Conservation (phyloP, 768 basidiomycete genomes). For the Tricholomella constricta region DNA sequence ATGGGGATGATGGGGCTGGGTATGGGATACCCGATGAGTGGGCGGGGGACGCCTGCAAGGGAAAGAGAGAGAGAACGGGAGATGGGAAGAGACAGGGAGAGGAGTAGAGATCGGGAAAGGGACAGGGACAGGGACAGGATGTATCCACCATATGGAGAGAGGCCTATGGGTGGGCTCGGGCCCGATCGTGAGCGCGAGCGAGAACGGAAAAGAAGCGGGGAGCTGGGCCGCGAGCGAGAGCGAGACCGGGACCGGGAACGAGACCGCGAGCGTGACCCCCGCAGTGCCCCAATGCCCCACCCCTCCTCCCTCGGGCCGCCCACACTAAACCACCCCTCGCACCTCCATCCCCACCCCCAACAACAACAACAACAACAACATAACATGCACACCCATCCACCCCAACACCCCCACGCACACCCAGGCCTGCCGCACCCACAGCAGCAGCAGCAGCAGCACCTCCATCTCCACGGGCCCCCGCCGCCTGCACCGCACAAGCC, state of each 20-base stretch:
- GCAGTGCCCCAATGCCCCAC: neutral
- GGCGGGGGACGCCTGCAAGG: slow-evolving; percentile 4
- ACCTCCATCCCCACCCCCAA: slow-evolving; percentile 5
- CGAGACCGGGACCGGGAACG: neutral
- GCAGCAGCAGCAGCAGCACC: slow-evolving; percentile 1
- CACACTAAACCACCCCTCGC: neutral
- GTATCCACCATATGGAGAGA: neutral
- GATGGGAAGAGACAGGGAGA: slow-evolving; percentile 11
- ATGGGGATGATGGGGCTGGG: neutral
- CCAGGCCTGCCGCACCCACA: neutral
- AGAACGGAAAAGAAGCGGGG: neutral
- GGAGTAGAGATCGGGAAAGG: slow-evolving; percentile 5
- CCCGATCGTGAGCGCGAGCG: neutral
- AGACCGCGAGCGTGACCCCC: slow-evolving; percentile 1
- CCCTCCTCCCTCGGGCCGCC: slow-evolving; percentile 5
- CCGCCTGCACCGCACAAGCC: neutral
- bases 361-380: neutral
- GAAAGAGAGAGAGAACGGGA: slow-evolving; percentile 23
- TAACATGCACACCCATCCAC: slow-evolving; percentile 1
- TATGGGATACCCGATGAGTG: neutral
- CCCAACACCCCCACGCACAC: neutral
- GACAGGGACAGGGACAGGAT: slow-evolving; percentile 12
- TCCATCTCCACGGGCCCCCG: slow-evolving; percentile 1
- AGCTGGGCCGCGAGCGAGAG: neutral
- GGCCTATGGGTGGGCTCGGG: neutral